Conservation (phyloP, 2,329 filamentous ascomycete genomes). For the Colletotrichum incanum region DNA sequence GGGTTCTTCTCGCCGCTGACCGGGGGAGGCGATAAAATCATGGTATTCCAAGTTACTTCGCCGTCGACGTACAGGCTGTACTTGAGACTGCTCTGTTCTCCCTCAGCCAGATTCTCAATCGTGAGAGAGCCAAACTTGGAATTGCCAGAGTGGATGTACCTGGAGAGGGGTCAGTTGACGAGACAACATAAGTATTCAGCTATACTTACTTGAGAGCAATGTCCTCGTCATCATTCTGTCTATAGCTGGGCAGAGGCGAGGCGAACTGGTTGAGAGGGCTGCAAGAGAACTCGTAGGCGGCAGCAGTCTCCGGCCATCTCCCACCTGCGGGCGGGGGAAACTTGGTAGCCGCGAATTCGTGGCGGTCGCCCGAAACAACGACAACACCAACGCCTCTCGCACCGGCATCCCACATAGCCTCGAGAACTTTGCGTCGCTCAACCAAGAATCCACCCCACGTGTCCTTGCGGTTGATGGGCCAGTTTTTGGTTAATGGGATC, state of each 20-base stretch:
- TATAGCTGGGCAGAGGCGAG: constrained; percentile 86
- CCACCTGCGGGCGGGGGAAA: constrained; percentile 75
- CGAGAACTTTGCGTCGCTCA: constrained; percentile 84
- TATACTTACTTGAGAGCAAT: constrained; percentile 83
- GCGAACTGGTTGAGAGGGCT: constrained; percentile 96
- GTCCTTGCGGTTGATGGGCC: constrained; percentile 88
- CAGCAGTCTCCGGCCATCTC: constrained; percentile 74
- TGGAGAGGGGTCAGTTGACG: constrained; percentile 52
- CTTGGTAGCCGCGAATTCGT: constrained; percentile 94
- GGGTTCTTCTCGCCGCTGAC: constrained; percentile 50
- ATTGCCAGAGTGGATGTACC: constrained; percentile 86
- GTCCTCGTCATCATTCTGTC: constrained; percentile 85
- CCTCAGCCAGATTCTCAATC: constrained; percentile 77
- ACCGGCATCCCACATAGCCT: constrained; percentile 94
- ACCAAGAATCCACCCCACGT: constrained; percentile 94
- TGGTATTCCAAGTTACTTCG: constrained; percentile 80
- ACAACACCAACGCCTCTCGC: constrained; percentile 82
- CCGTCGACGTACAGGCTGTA: constrained; percentile 91
- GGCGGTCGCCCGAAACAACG: constrained; percentile 91
- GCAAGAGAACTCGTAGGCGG: constrained; percentile 92
- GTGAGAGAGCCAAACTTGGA: constrained; percentile 91
- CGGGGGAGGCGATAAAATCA: constrained; percentile 65
- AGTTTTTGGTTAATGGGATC: constrained; percentile 98
- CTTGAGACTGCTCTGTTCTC: constrained; percentile 80
- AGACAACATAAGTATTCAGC: not conserved